phyloP scores from a whole-genome alignment of 78 protist genomes.

The Polysphondylium violaceum region DNA sequence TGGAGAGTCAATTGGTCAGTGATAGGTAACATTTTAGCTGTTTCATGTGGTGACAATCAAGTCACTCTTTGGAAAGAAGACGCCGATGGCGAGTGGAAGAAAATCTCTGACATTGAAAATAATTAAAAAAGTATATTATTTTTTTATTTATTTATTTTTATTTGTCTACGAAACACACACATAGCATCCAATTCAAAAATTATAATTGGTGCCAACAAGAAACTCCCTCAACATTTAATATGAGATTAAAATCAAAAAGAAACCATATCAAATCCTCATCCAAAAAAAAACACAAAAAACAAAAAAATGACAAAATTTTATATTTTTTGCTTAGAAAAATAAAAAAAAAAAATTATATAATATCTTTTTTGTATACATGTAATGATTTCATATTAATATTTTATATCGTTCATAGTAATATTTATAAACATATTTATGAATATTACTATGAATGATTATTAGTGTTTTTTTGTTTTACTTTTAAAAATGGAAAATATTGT shows the following conservation, averaged over 20 bases:
- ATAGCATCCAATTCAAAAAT: no score
- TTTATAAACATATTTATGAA: no score
- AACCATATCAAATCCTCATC: not conserved
- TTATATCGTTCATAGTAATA: not conserved
- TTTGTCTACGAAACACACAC: no score
- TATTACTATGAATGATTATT: no score
- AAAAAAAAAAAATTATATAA: not conserved
- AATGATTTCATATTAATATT: no score
- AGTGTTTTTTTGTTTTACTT: no score
- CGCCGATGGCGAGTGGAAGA: slow-evolving; percentile 75
- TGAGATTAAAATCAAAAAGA: no score
- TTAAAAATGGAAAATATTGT: no score
- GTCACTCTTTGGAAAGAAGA: slow-evolving; percentile 82
- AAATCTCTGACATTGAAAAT: slow-evolving; percentile 48
- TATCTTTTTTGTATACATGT: not conserved
- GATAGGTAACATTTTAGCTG: slow-evolving; percentile 92
- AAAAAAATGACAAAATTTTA: not conserved
- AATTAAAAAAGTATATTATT: slow-evolving; percentile 22
- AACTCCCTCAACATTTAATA: not conserved
- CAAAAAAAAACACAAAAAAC: not conserved
- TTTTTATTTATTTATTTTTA: no score
- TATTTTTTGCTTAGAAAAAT: not conserved
- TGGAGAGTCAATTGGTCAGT: slow-evolving; percentile 95
- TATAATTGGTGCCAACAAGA: no score
- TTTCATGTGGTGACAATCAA: slow-evolving; percentile 89